phyloP scores from a whole-genome alignment of 2,329 filamentous ascomycete species.

The Erysiphe neolycopersici region DNA sequence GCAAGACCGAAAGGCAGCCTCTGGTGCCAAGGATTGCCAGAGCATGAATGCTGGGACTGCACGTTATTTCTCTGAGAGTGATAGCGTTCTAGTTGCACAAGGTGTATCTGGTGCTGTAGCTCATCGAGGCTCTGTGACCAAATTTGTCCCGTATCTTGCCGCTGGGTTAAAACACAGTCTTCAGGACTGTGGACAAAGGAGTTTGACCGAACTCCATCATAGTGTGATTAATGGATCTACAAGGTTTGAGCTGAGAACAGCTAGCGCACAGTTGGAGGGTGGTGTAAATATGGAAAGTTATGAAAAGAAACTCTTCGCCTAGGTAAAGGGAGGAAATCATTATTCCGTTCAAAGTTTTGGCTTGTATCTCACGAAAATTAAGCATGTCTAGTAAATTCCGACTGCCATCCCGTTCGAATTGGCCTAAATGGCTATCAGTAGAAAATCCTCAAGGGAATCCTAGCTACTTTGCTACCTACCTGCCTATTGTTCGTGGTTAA shows the following conservation, averaged over 20 bases:
- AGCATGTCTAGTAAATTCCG: no score
- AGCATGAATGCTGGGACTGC: conserved; percentile 86
- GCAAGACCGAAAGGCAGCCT: conserved; percentile 95
- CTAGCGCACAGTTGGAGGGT: conserved; percentile 85
- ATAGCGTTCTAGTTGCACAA: conserved; percentile 83
- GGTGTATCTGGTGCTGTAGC: conserved; percentile 75
- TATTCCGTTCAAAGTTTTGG: background rate
- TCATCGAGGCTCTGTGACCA: conserved; percentile 61
- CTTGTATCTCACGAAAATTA: no score
- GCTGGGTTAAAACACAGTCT: conserved; percentile 92
- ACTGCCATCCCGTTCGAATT: no score
- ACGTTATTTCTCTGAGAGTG: conserved; percentile 93
- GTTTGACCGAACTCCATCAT: conserved; percentile 49
- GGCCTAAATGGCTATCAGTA: no score
- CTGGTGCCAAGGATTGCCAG: conserved; percentile 45
- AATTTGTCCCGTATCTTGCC: conserved; percentile 87
- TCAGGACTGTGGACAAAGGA: conserved; percentile 79
- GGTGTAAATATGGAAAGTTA: conserved; percentile 97
- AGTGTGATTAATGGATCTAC: conserved; percentile 48
- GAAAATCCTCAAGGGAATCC: no score
- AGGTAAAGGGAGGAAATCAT: conserved; percentile 8
- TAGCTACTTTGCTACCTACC: no score
- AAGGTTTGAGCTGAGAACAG: conserved; percentile 81
- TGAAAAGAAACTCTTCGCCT: conserved; percentile 98
- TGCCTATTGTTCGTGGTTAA: no score